Percentiles rank a stretch among this genome's conserved stretches.
Evolutionary conservation across 2,329 filamentous ascomycete genomes (phyloP).

Genomic region (Rhytidhysteron rufulum): DNA sequence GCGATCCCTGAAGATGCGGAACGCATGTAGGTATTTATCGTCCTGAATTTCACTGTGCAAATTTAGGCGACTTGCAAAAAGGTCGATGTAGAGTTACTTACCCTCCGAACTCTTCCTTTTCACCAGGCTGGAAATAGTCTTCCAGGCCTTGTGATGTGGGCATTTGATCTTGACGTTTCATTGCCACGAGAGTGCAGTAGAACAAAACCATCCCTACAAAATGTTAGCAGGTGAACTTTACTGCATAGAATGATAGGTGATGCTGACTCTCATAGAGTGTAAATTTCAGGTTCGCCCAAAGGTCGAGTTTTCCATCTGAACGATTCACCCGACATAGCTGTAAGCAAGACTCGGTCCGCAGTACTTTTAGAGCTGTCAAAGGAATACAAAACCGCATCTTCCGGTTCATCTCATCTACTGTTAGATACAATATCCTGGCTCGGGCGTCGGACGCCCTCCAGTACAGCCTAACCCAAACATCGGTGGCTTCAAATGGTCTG

Average conservation of each 20-base stretch:
- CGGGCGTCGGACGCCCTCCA: slow-evolving; percentile 49
- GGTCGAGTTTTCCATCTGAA: slow-evolving; percentile 39
- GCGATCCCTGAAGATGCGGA: slow-evolving; percentile 53
- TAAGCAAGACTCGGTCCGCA: slow-evolving; percentile 39
- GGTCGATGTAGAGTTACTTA: slow-evolving; percentile 20
- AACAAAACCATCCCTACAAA: slow-evolving; percentile 53
- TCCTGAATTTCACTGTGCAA: slow-evolving; percentile 49
- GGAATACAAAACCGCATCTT: slow-evolving; percentile 48
- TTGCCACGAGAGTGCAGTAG: slow-evolving; percentile 53
- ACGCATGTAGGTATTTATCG: slow-evolving; percentile 48
- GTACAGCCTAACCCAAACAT: slow-evolving; percentile 49
- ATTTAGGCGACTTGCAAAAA: slow-evolving; percentile 8
- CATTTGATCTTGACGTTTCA: slow-evolving; percentile 54
- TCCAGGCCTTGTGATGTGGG: slow-evolving; percentile 39
- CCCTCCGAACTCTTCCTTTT: slow-evolving; percentile 48
- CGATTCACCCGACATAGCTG: slow-evolving; percentile 37
- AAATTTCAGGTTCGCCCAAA: slow-evolving; percentile 56
- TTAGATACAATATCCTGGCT: slow-evolving; percentile 52
- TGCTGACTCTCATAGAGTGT: slow-evolving; percentile 50
- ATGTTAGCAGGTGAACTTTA: slow-evolving; percentile 8
- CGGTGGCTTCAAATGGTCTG: slow-evolving; percentile 47
- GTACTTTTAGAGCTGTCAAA: slow-evolving; percentile 44
- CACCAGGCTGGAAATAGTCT: slow-evolving; percentile 47
- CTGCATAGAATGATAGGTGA: background rate
- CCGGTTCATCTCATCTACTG: slow-evolving; percentile 36